Conservation (phyloP, 805 yeast species). For the Saccharomycopsis schoenii region DNA sequence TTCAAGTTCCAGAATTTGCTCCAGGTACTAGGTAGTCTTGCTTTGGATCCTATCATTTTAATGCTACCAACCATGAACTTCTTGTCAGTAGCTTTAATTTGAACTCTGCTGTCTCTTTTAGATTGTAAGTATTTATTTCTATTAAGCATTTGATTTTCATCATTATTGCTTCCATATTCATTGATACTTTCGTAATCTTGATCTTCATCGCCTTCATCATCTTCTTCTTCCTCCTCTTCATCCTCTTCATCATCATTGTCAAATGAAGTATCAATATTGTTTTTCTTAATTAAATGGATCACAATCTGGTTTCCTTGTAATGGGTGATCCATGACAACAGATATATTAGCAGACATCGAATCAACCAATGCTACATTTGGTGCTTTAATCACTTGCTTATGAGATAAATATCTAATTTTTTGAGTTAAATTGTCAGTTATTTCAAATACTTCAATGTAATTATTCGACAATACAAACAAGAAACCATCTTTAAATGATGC, state of each 20-base stretch:
- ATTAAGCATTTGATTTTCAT: background rate
- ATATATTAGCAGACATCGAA: conserved; percentile 11
- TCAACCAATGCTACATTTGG: conserved; percentile 13
- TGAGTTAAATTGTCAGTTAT: background rate
- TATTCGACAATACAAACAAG: conserved; percentile 10
- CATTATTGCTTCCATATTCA: background rate
- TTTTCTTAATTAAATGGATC: conserved; percentile 15
- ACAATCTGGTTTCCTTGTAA: conserved; percentile 17
- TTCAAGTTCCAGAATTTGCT: conserved; percentile 13
- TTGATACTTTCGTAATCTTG: background rate
- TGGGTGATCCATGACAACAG: conserved; percentile 19
- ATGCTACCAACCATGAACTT: conserved; percentile 13
- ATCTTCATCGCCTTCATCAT: background rate
- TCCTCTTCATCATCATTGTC: conserved; percentile 1
- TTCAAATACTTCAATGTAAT: conserved; percentile 15
- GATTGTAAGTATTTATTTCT: background rate
- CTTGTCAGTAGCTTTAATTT: conserved; percentile 1
- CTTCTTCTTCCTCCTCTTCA: conserved; percentile 5
- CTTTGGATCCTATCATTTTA: conserved; percentile 11
- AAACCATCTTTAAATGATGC: conserved; percentile 15
- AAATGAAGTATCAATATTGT: background rate
- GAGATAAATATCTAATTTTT: conserved; percentile 12
- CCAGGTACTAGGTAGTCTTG: conserved; percentile 15
- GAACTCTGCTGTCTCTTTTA: conserved; percentile 1
- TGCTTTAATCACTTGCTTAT: conserved; percentile 13